Evolutionary conservation across 2,329 filamentous ascomycete species (phyloP), one percentile per base, ranked within the genome.

Genomic region (Mollisia scopiformis): DNA sequence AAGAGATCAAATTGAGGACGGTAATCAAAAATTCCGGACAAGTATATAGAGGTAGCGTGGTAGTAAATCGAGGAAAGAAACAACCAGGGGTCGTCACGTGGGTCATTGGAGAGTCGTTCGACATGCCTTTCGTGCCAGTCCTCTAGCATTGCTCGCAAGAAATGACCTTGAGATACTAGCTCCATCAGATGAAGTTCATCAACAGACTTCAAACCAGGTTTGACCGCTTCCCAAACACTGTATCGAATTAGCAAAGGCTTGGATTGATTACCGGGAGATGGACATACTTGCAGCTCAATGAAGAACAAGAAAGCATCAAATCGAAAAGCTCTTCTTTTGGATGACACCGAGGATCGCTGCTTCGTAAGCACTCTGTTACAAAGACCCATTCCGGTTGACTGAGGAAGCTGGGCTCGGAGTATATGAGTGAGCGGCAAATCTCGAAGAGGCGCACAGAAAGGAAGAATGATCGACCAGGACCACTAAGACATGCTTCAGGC

Each of bases 21-120:
- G 39, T 69, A 70, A 23, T 68, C 64, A 21, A 67, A 70, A 10
- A 64, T 58, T 0, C 68, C 67, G 8, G 66, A 68, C n/a, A 69
- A 63, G 39, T 55, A 70, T 10, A 70, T 69, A 1, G 60, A 58
- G 13, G 60, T 65, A 7, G 66, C 64, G 33, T 65, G 61, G 50
- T 65, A 68, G 49, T 67, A 69, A 13, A 61, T 55, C 6, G 16
- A 41, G 6, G 67, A 58, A 3, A 70, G 51, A 2, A 61, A 27
- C 3, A 39, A 50, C n/a, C 56, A 59, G 19, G 2, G n/a, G 16
- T 35, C 37, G n/a, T 7, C 16, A 16, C 6, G 8, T 21, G 49
- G 21, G 19, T n/a, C 21, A 33, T 2, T 25, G 21, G 16, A 35
- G 14, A 23, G n/a, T n/a, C 35, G 53, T 35, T 43, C 53, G 51